Base-by-base conservation (phyloP, 768 basidiomycete genomes). In the Tricholoma matsutake region DNA sequence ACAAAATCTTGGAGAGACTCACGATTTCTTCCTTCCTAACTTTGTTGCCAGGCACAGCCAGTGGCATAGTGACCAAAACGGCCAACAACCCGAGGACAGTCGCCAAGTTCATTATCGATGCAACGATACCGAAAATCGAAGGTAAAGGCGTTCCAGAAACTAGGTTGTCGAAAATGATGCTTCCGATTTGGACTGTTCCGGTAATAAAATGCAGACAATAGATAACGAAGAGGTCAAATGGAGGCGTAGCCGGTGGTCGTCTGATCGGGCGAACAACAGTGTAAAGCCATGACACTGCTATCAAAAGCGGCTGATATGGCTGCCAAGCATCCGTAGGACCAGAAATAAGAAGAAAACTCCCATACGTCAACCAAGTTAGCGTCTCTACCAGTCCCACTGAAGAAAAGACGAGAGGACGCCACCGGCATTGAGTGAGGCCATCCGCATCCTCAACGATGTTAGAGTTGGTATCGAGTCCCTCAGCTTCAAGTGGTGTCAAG, bases 231-330 rank as follows among this genome's bases (percentile, higher is more conserved):
- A 92, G 72, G 65, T 89, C 89, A 63, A 73, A 81, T n/a, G 87
- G 88, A 1, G 82, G 78, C 0, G 88, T 92, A 0, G 81, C 72
- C 8, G 76, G 75, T 0, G 86, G 83, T 45, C 85, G 83, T 20
- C 79, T 64, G 20, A 83, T 74, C 0, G 87, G 83, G 37, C 86
- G 83, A 31, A 81, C 64, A 14, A 83, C 72, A 1, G 87, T 84
- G 65, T 90, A 92, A 41, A 89, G 69, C 92, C 92, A 93, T 4
- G 84, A 75, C 0, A 74, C 63, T 0, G 85, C 83, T 29, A 83
- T 66, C 28, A 88, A 67, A 45, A 45, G 20, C 9, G 43, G 43
- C n/a, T 6, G 43, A 45, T 4, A 45, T 3, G 43, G 43, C 10
- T 13, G 5, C 43, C 18, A 45, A 45, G 43, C 1, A 20, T 20